These are phyloP conservation scores for Fusarium foetens DNA, from an alignment of 2,329 filamentous ascomycete species.

Conservation along the genomic window DNA sequence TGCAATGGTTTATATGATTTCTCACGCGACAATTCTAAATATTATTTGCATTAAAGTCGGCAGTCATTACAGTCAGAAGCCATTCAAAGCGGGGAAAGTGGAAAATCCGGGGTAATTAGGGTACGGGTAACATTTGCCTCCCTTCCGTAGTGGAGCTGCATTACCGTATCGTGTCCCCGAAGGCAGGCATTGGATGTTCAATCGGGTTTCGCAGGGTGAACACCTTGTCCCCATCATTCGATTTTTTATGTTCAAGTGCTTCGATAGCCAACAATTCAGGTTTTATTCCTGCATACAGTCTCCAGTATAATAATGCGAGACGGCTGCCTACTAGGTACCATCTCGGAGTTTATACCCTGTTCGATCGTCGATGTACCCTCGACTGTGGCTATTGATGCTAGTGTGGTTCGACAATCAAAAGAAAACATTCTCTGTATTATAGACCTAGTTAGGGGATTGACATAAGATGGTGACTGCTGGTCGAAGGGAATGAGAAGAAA, in stretches of 20 bases:
- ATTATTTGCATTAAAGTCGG: slow-evolving; percentile 22
- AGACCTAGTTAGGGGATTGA: neutral
- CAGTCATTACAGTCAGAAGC: slow-evolving; percentile 26
- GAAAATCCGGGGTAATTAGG: slow-evolving; percentile 47
- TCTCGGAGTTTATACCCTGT: slow-evolving; percentile 1
- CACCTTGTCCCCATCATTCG: slow-evolving; percentile 22
- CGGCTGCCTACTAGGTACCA: neutral
- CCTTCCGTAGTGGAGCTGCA: slow-evolving; percentile 38
- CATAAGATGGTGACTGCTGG: neutral
- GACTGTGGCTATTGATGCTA: slow-evolving; percentile 2
- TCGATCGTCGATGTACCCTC: slow-evolving; percentile 1
- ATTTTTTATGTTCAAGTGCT: slow-evolving; percentile 25
- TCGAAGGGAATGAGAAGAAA: neutral
- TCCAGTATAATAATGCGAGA: neutral
- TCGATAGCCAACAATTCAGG: slow-evolving; percentile 11
- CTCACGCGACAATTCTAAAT: slow-evolving; percentile 22
- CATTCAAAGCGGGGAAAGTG: slow-evolving; percentile 30
- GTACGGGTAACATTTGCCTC: slow-evolving; percentile 34
- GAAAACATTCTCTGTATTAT: neutral
- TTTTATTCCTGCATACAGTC: neutral
- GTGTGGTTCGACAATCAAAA: neutral
- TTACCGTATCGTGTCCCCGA: slow-evolving; percentile 6
- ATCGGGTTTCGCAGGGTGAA: slow-evolving; percentile 12
- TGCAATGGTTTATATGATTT: neutral
- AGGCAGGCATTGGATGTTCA: slow-evolving; percentile 6